These are phyloP conservation scores for Rhizopogon vinicolor DNA, from an alignment of 768 basidiomycete species.

Conservation along the genomic window DNA sequence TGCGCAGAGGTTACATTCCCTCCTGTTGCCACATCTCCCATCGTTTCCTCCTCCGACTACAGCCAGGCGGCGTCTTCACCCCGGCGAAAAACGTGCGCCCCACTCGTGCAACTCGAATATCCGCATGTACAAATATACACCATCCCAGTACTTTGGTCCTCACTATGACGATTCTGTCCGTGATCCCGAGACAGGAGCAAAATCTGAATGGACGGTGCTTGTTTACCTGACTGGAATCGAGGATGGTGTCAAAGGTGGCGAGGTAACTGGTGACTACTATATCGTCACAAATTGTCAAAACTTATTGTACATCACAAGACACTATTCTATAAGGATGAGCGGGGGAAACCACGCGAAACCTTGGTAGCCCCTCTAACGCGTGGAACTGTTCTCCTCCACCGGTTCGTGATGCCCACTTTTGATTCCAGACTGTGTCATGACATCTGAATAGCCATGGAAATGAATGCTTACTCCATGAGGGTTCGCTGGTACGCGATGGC, in stretches of 20 bases:
- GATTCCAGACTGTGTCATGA: slow-evolving; percentile 4
- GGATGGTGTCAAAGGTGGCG: slow-evolving; percentile 70
- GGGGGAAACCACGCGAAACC: slow-evolving; percentile 41
- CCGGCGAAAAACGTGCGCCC: slow-evolving; percentile 28
- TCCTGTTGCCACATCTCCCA: slow-evolving; percentile 56
- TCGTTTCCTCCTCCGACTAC: slow-evolving; percentile 41
- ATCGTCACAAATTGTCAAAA: background rate
- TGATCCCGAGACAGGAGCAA: slow-evolving; percentile 52
- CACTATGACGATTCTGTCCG: slow-evolving; percentile 74
- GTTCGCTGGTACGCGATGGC: slow-evolving; percentile 50
- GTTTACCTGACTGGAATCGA: slow-evolving; percentile 69
- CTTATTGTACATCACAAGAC: slow-evolving; percentile 40
- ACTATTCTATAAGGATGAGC: slow-evolving; percentile 59
- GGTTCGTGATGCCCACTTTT: slow-evolving; percentile 32
- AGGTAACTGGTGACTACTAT: slow-evolving; percentile 32
- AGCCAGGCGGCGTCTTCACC: slow-evolving; percentile 16
- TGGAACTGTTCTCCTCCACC: slow-evolving; percentile 63
- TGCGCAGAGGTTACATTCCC: slow-evolving; percentile 44
- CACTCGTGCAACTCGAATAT: slow-evolving; percentile 73
- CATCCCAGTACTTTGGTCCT: slow-evolving; percentile 63
- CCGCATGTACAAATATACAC: slow-evolving; percentile 63
- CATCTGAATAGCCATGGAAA: slow-evolving; percentile 54
- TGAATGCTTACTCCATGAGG: slow-evolving; percentile 71
- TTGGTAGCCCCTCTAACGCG: slow-evolving; percentile 52
- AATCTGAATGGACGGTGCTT: slow-evolving; percentile 75